These are phyloP conservation scores for Talaromyces verruculosus DNA, from an alignment of 2,329 filamentous ascomycete species.

Conservation along the genomic window DNA sequence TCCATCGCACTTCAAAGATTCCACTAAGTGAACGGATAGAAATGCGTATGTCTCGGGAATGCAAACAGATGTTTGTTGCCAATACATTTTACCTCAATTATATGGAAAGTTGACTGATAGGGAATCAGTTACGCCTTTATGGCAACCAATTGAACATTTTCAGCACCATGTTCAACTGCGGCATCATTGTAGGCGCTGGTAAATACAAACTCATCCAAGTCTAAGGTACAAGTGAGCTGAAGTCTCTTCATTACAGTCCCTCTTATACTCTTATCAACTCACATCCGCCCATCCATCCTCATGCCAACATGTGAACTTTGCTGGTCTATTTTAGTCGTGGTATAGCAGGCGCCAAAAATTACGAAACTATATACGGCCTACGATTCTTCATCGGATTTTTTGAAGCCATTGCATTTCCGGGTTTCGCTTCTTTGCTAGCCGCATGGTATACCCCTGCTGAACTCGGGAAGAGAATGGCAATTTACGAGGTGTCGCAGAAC, in stretches of 20 bases:
- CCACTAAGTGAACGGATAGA: background rate
- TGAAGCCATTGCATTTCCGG: slow-evolving; percentile 8
- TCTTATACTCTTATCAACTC: background rate
- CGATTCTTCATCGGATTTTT: slow-evolving; percentile 11
- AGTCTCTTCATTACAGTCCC: background rate
- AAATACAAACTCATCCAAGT: background rate
- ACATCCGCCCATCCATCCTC: slow-evolving; percentile 14
- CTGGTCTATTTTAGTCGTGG: slow-evolving; percentile 14
- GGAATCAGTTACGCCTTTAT: slow-evolving; percentile 1
- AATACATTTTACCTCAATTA: background rate
- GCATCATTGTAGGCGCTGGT: slow-evolving; percentile 10
- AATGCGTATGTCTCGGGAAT: slow-evolving; percentile 16
- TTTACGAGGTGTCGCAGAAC: slow-evolving; percentile 15
- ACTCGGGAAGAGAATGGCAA: slow-evolving; percentile 13
- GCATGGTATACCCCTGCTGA: slow-evolving; percentile 7
- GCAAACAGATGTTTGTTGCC: slow-evolving; percentile 1
- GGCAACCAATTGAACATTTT: slow-evolving; percentile 14
- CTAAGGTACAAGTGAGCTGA: no score
- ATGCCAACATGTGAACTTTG: slow-evolving; percentile 14
- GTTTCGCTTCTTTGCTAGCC: slow-evolving; percentile 1
- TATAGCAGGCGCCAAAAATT: slow-evolving; percentile 11
- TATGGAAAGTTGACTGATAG: background rate
- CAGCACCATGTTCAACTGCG: slow-evolving; percentile 11
- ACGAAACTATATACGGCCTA: slow-evolving; percentile 6
- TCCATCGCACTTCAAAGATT: background rate